A percentile compares a stretch with the other conserved stretches of the same genome.
These are phyloP conservation scores for Aspergillus heteromorphus DNA, from an alignment of 495 filamentous ascomycete species.

Conservation along the genomic window DNA sequence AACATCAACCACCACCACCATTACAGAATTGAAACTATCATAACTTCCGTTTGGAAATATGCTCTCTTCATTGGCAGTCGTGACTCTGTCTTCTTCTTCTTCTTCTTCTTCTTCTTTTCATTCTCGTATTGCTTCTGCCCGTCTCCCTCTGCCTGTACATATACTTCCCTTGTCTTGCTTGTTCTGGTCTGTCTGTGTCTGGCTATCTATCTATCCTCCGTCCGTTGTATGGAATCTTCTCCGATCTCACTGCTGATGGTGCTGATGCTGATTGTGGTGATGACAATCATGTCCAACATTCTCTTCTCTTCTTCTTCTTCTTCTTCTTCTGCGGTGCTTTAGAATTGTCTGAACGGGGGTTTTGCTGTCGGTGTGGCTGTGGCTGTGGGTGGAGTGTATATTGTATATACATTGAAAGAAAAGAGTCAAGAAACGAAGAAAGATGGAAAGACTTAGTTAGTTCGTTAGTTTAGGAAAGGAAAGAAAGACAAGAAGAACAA, in stretches of 20 bases:
- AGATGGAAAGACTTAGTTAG: no score
- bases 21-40: background rate
- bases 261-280: background rate
- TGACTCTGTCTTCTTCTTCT: background rate
- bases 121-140: background rate
- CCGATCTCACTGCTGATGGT: background rate
- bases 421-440: no score
- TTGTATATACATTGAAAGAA: background rate
- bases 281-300: no score
- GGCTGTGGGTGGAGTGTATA: no score
- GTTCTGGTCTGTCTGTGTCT: background rate
- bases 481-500: no score
- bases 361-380: no score
- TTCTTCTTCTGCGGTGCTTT: background rate
- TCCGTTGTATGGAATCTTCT: background rate
- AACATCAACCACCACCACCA: no score
- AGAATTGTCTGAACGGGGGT: background rate
- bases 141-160: slow-evolving; percentile 5
- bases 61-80: background rate
- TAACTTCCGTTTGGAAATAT: slow-evolving; percentile 8
- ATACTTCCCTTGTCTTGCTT: slow-evolving; percentile 4
- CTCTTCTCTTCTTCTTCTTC: background rate
- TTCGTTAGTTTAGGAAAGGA: no score
- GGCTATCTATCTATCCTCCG: no score
- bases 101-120: no score